Base-by-base conservation (phyloP, 768 basidiomycete species). In the Collybia mongolica region DNA sequence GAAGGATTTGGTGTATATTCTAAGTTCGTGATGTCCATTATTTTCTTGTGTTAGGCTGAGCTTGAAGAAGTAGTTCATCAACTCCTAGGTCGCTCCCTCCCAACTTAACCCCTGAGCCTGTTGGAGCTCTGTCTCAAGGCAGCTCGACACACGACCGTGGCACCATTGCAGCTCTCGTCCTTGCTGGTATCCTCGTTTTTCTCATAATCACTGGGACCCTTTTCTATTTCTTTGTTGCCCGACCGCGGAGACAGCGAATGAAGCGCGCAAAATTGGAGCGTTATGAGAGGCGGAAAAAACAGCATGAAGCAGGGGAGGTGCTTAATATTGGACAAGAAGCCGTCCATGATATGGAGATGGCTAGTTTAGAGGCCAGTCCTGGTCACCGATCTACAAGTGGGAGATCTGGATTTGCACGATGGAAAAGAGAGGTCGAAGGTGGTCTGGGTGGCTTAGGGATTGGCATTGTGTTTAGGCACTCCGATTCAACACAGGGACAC, bases 141-240 rank as follows among this genome's bases (percentile, higher is more conserved):
- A 32, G 32, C 5, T 5, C 49, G 32, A 44, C 49, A 26, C 66
- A 73, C 17, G 52, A 78, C 1, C 68, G 68, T 52, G 85, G 87
- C 38, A 82, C 86, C 1, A 81, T 88, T 47, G 86, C 86, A 17
- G 88, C 86, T 0, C 69, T 87, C 24, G 76, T 74, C 8, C 71
- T 90, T 2, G 84, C 80, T 2, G 73, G 75, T 18, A 62, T 81
- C 17, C 67, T 89, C 7, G 73, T 76, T 22, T 70, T 82, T 57
- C 46, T 84, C 23, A 51, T 82, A 3, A 51, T 76, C 7, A 66
- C 68, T 41, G 63, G 71, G 23, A 29, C 65, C 12, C 59, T 81
- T 1, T 73, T 75, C 53, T 79, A 69, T 54, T 69, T 74, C 50
- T 68, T 73, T 44, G 63, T 79, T 45, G 69, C 76, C 44, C 77